These are phyloP conservation scores for Magnolia kwangsiensis DNA, from an alignment of 164 flowering plant genomes.

Conservation along the genomic window DNA sequence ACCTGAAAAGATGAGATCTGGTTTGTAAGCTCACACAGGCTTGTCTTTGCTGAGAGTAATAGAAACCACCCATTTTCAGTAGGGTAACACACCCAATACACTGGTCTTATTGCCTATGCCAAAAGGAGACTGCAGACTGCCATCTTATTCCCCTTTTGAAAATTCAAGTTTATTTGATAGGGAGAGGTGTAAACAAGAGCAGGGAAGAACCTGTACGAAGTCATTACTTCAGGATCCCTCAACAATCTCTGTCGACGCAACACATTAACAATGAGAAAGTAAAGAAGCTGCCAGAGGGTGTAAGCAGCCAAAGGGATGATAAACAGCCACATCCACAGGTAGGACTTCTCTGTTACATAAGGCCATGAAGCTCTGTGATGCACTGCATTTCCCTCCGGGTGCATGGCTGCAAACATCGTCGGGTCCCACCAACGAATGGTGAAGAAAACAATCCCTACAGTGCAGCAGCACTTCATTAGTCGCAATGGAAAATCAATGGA, in stretches of 20 bases:
- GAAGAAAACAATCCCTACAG: slow-evolving; percentile 84
- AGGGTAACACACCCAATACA: too few species aligned
- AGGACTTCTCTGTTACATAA: slow-evolving; percentile 63
- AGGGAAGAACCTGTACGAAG: slow-evolving; percentile 78
- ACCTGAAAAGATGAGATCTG: too few species aligned
- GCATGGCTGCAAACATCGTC: slow-evolving; percentile 77
- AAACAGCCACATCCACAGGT: slow-evolving; percentile 87
- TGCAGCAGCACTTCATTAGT: not conserved
- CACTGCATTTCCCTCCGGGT: slow-evolving; percentile 57
- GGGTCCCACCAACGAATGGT: slow-evolving; percentile 99
- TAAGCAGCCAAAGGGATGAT: slow-evolving; percentile 78
- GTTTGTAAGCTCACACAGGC: too few species aligned
- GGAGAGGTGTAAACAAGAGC: not conserved
- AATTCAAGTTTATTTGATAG: too few species aligned
- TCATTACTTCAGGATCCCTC: slow-evolving; percentile 98
- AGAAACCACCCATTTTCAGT: too few species aligned
- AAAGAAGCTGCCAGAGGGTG: slow-evolving; percentile 82
- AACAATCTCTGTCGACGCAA: slow-evolving; percentile 83
- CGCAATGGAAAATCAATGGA: not conserved
- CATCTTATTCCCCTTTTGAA: too few species aligned
- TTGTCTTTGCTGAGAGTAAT: too few species aligned
- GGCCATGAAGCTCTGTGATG: slow-evolving; percentile 77
- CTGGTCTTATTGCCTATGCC: too few species aligned
- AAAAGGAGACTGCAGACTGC: too few species aligned
- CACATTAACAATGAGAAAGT: slow-evolving; percentile 91